Percentiles rank a stretch among this genome's conserved stretches.
Evolutionary conservation across 768 basidiomycete genomes (phyloP).

Genomic region (Trichaptum fuscoviolaceum): DNA sequence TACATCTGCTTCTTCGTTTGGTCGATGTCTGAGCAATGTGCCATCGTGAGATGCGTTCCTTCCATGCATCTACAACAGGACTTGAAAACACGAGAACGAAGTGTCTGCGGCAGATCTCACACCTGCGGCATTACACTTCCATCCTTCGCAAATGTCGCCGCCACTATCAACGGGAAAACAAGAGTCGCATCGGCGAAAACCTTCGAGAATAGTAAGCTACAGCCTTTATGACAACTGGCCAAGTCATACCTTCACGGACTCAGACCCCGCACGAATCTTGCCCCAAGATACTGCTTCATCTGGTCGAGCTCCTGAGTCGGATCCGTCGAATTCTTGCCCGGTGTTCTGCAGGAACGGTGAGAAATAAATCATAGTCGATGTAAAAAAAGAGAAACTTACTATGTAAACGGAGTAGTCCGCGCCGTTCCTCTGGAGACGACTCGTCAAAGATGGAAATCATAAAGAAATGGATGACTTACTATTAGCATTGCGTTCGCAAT

Average conservation of each 20-base stretch:
- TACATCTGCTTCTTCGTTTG: too few species aligned
- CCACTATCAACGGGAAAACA: slow-evolving; percentile 92
- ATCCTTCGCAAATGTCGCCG: slow-evolving; percentile 81
- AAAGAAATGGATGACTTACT: slow-evolving; percentile 39
- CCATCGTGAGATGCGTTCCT: too few species aligned
- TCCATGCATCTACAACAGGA: too few species aligned
- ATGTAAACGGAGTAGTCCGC: slow-evolving; percentile 98
- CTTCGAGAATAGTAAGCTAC: slow-evolving; percentile 21
- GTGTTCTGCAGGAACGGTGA: slow-evolving; percentile 60
- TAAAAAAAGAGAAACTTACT: slow-evolving; percentile 41
- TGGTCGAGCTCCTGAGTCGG: slow-evolving; percentile 93
- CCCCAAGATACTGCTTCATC: slow-evolving; percentile 99
- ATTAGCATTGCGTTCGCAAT: slow-evolving; percentile 99
- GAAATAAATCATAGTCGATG: slow-evolving; percentile 2
- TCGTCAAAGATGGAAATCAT: slow-evolving; percentile 8
- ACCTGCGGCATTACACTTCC: not conserved
- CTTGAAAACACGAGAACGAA: too few species aligned
- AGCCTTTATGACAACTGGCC: not conserved
- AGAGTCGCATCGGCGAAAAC: slow-evolving; percentile 96
- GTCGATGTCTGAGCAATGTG: too few species aligned
- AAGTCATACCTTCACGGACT: slow-evolving; percentile 67
- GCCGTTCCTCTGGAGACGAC: slow-evolving; percentile 73
- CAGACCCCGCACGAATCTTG: slow-evolving; percentile 84
- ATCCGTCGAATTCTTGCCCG: slow-evolving; percentile 98
- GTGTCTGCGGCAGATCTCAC: too few species aligned